phyloP scores from a whole-genome alignment of 345 rosid genomes.

The Citrus mangshanensis region DNA sequence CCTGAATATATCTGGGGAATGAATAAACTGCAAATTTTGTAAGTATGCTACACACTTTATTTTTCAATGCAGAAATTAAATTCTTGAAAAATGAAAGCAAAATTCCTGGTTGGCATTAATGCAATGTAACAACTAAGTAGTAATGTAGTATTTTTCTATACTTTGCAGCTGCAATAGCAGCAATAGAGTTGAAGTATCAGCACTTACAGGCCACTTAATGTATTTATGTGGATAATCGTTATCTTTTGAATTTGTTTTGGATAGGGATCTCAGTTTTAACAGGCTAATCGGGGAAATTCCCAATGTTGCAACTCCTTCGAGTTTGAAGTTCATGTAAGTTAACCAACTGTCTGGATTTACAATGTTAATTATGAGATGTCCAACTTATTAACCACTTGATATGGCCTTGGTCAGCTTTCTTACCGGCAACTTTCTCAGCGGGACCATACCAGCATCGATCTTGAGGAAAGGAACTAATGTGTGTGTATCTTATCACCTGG shows the following conservation, averaged over 20 bases:
- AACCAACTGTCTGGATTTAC: background rate
- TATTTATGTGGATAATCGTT: background rate
- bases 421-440: slow-evolving; percentile 25
- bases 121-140: background rate
- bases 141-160: background rate
- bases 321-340: slow-evolving; percentile 21
- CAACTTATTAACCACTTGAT: slow-evolving; percentile 4
- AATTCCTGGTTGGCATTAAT: background rate
- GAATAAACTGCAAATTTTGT: slow-evolving; percentile 34
- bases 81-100: background rate
- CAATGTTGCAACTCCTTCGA: background rate
- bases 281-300: slow-evolving; percentile 20
- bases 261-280: slow-evolving; percentile 35
- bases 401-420: slow-evolving; percentile 17
- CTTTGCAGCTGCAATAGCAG: background rate
- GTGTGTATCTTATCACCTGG: slow-evolving; percentile 15
- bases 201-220: background rate
- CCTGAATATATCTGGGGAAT: slow-evolving; percentile 35
- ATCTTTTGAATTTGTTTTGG: background rate
- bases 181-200: background rate
- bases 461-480: slow-evolving; percentile 22
- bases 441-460: slow-evolving; percentile 23
- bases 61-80: background rate
- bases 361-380: background rate
- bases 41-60: slow-evolving; percentile 7